Evolutionary conservation across 2,329 filamentous ascomycete species (phyloP), one percentile per base, ranked within the genome.

Genomic region (Trichoderma pleuroti): DNA sequence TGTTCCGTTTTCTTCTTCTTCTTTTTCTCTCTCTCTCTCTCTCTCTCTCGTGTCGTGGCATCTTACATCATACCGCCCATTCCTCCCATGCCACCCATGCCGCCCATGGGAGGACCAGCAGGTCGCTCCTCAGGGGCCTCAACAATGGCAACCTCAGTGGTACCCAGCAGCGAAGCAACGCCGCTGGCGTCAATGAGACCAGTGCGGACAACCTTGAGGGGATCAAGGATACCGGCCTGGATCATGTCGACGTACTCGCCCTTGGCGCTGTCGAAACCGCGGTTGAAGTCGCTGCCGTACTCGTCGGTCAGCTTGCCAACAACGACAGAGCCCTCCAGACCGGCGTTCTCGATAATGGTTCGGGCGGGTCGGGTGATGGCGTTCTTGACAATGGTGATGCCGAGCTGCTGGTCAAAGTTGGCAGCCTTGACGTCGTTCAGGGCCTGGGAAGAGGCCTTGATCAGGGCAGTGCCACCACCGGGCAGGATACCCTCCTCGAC

Each of bases 191-290:
- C 96, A 78, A 94, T 89, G 72, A 99, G 91, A 79, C 93, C 95
- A 74, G 96, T 99, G 78, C 96, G 94, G 80, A 99, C 96, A 77
- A 99, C 96, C 92, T 99, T 99, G 88, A 99, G 92, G 75, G 96
- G 96, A 82, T 99, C 96, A 72, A 99, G 92, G 82, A 99, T 99
- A 92, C 96, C 96, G 76, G 93, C 90, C 74, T 88, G 82, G 80
- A 99, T 98, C 96, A 99, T 98, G 87, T 99, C 95, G 76, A 98
- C 94, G 85, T 97, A 99, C 86, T 98, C 93, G 83, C 95, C 94
- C 87, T 94, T 97, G 81, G 93, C 86, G 85, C 92, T 96, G 88
- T 99, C 93, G 86, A 93, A 99, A 75, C 96, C 96, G 87, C 92
- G 96, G 92, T 98, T 97, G 90, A 99, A 99, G 84, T 99, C 94